Conservation (phyloP, 179 eudicot genomes). For the Vitellaria paradoxa region DNA sequence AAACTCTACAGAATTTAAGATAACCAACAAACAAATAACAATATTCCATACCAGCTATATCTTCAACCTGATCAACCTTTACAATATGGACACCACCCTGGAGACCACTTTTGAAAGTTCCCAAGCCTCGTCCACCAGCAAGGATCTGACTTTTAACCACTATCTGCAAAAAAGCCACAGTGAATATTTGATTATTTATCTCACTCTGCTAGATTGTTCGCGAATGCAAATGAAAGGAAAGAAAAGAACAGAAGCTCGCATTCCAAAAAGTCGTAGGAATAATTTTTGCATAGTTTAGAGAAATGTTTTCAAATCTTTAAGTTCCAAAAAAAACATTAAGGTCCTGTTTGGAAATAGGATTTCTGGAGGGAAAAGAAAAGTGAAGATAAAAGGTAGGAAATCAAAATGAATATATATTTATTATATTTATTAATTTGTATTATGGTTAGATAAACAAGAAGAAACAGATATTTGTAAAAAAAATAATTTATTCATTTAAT, state of each 20-base stretch:
- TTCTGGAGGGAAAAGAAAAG: neutral
- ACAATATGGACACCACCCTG: constrained; percentile 97
- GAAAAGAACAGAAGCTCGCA: neutral
- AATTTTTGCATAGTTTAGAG: neutral
- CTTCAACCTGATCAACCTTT: constrained; percentile 75
- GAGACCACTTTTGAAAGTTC: constrained; percentile 81
- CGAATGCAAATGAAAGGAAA: neutral
- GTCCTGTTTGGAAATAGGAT: neutral
- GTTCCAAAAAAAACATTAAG: neutral
- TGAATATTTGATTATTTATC: neutral
- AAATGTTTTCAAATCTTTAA: neutral
- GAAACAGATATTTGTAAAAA: no score
- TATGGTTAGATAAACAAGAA: neutral
- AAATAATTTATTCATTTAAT: no score
- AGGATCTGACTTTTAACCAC: constrained; percentile 96
- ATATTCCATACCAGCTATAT: constrained; percentile 61
- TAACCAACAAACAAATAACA: neutral
- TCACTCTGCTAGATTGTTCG: neutral
- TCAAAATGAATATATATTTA: no score
- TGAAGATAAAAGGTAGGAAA: no score
- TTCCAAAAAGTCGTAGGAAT: neutral
- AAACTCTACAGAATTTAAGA: neutral
- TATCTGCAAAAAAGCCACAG: constrained; percentile 46
- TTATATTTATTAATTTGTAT: neutral
- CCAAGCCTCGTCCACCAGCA: constrained; percentile 98